Conservation (phyloP, 768 basidiomycete species). For the Leccinum obscurum region DNA sequence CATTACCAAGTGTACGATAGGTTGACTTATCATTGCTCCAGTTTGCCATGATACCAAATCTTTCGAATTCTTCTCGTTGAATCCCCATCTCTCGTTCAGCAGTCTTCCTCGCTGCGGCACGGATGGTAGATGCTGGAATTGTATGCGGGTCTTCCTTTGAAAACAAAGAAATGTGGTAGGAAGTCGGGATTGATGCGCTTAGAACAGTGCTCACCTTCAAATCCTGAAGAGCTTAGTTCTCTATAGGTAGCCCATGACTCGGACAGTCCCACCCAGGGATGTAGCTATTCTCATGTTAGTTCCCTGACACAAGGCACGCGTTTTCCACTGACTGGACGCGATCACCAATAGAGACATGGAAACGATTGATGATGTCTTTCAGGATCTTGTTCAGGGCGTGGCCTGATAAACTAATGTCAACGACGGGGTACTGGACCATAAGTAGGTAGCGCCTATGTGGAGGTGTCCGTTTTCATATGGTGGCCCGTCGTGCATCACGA, state of each 20-base stretch:
- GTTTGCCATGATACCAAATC: slow-evolving; percentile 90
- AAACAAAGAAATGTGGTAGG: background rate
- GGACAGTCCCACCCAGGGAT: slow-evolving; percentile 89
- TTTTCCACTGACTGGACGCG: slow-evolving; percentile 69
- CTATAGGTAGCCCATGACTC: slow-evolving; percentile 92
- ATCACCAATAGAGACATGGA: slow-evolving; percentile 73
- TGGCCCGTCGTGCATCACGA: slow-evolving; percentile 93
- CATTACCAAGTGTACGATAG: slow-evolving; percentile 83
- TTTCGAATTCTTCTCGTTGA: slow-evolving; percentile 78
- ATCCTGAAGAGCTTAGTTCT: slow-evolving; percentile 85
- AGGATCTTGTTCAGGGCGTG: too few relatives aligned
- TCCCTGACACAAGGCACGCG: background rate
- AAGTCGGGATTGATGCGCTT: background rate
- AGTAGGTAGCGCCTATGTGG: slow-evolving; percentile 73
- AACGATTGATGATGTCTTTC: slow-evolving; percentile 69
- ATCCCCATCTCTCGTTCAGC: slow-evolving; percentile 72
- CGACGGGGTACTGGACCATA: background rate
- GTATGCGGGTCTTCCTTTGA: slow-evolving; percentile 50
- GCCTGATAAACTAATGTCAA: slow-evolving; percentile 45
- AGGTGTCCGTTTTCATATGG: slow-evolving; percentile 97
- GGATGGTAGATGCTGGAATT: slow-evolving; percentile 62
- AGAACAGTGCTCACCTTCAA: slow-evolving; percentile 53
- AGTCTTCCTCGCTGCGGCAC: slow-evolving; percentile 66
- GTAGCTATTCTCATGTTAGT: slow-evolving; percentile 54
- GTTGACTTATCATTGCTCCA: slow-evolving; percentile 64